A percentile compares a stretch with the other conserved stretches of the same genome.
Conservation (phyloP, 805 yeast species). For the Lipomyces mesembrius region DNA sequence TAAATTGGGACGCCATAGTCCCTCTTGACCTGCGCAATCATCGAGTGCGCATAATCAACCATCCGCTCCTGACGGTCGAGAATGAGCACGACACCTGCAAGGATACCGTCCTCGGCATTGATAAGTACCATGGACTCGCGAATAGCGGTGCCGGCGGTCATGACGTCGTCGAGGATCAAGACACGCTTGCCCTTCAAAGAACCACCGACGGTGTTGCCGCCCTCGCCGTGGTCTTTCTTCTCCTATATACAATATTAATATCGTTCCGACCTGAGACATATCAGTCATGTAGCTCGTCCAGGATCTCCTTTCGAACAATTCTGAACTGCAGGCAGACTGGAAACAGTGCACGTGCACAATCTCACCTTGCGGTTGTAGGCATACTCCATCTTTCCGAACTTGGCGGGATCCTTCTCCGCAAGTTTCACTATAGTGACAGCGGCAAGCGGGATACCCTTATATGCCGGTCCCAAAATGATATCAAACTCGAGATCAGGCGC, state of each 20-base stretch:
- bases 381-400: conserved; percentile 74
- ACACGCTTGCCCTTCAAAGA: conserved; percentile 70
- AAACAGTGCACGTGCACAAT: not conserved
- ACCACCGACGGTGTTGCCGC: conserved; percentile 92
- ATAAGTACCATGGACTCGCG: conserved; percentile 90
- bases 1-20: conserved; percentile 80
- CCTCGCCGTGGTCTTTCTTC: conserved; percentile 97
- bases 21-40: conserved; percentile 78
- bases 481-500: conserved; percentile 79
- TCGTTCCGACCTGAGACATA: not conserved
- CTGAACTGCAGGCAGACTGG: not conserved
- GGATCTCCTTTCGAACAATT: not conserved
- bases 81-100: conserved; percentile 86
- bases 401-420: conserved; percentile 77
- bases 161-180: conserved; percentile 92
- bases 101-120: conserved; percentile 65
- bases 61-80: conserved; percentile 92
- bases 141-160: conserved; percentile 98
- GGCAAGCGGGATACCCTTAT: conserved; percentile 95
- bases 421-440: conserved; percentile 91
- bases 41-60: conserved; percentile 69
- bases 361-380: conserved; percentile 86
- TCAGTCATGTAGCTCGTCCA: not conserved
- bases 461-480: conserved; percentile 94
- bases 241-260: conserved; percentile 49